A percentile compares a stretch with the other conserved stretches of the same genome.
Conservation (phyloP, 2,329 filamentous ascomycete species). For the Aspergillus sojae region DNA sequence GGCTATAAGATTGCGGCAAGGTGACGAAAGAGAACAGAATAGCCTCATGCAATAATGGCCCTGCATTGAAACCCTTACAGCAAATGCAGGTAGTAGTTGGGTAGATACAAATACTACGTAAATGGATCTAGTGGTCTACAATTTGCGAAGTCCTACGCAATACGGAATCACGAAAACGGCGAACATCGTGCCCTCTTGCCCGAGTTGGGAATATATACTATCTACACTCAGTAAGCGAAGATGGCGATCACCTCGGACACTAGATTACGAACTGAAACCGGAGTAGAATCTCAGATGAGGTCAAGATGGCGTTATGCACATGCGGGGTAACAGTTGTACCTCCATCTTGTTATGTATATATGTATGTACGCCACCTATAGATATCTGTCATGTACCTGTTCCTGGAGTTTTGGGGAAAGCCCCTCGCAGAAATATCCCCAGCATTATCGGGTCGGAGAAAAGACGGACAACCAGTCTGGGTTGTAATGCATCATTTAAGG, state of each 20-base stretch:
- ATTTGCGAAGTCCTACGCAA: too few relatives aligned
- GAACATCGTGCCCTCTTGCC: not conserved
- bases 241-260: not conserved
- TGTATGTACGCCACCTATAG: not conserved
- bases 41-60: not conserved
- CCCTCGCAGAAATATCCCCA: not conserved
- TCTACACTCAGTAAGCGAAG: not conserved
- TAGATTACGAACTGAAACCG: not conserved
- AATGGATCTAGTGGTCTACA: not conserved
- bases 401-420: not conserved
- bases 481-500: not conserved
- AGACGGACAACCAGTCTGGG: not conserved
- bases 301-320: constrained; percentile 13
- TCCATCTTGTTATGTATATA: not conserved
- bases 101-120: not conserved
- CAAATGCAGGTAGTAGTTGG: not conserved
- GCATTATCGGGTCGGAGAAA: constrained; percentile 1
- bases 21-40: not conserved
- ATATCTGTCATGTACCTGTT: not conserved
- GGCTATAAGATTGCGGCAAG: not conserved
- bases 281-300: constrained; percentile 2
- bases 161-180: not conserved
- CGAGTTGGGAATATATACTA: not conserved
- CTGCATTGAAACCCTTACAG: not conserved
- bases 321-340: constrained; percentile 7